Conservation (phyloP, 1,139 yeast genomes). For the Geotrichum reessii region DNA sequence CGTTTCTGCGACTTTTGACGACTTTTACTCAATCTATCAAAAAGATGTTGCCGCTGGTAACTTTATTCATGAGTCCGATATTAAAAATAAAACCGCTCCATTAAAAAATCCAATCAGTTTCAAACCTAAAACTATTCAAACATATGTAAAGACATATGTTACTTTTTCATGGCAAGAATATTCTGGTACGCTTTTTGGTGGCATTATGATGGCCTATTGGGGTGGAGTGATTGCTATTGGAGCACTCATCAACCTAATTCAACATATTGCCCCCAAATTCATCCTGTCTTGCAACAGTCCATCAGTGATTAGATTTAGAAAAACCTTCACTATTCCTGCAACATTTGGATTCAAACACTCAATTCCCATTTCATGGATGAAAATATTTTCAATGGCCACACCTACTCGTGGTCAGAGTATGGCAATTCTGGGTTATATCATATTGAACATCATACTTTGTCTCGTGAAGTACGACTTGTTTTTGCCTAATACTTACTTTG, state of each 20-base stretch:
- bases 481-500: constrained; percentile 21
- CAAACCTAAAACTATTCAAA: neutral
- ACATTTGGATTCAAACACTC: constrained; percentile 30
- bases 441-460: constrained; percentile 29
- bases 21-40: neutral
- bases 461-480: constrained; percentile 20
- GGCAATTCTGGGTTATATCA: constrained; percentile 27
- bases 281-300: constrained; percentile 18
- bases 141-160: neutral
- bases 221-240: constrained; percentile 22
- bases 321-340: constrained; percentile 33
- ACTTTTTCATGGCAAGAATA: constrained; percentile 8
- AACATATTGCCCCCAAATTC: constrained; percentile 7
- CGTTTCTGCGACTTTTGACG: neutral
- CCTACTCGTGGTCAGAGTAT: constrained; percentile 33
- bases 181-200: constrained; percentile 13
- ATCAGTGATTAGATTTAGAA: constrained; percentile 22
- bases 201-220: constrained; percentile 26
- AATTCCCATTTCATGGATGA: constrained; percentile 25
- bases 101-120: constrained; percentile 4
- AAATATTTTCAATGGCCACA: constrained; percentile 23
- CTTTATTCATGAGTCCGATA: neutral
- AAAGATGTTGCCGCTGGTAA: neutral
- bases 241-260: constrained; percentile 20
- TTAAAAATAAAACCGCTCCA: neutral